Evolutionary conservation across 306 rosid species (phyloP).

Genomic region (Cucumis melo): DNA sequence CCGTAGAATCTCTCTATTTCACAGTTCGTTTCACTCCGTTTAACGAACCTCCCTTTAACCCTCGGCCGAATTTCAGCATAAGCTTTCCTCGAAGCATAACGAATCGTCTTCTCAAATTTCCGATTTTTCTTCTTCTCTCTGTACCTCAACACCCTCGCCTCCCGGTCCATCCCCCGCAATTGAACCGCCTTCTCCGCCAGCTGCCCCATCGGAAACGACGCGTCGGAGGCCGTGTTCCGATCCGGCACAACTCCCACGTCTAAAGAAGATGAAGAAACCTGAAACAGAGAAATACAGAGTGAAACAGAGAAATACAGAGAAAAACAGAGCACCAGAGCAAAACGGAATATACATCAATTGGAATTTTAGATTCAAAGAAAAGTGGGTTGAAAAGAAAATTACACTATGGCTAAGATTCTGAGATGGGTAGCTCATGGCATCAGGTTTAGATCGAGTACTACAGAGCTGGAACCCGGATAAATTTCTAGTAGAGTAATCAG

Average conservation of each 20-base stretch:
- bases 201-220: conserved; percentile 27
- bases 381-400: neutral
- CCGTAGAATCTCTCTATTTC: conserved; percentile 28
- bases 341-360: neutral
- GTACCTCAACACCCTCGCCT: conserved; percentile 70
- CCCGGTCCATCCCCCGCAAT: conserved; percentile 52
- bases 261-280: conserved; percentile 71
- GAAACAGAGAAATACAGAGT: neutral
- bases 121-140: conserved; percentile 81
- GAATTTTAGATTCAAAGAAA: neutral
- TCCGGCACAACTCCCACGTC: conserved; percentile 88
- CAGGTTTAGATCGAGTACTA: conserved; percentile 45
- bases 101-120: conserved; percentile 64
- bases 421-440: conserved; percentile 39
- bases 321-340: neutral
- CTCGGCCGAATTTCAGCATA: conserved; percentile 83
- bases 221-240: conserved; percentile 40
- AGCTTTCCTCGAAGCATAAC: conserved; percentile 73
- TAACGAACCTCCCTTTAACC: conserved; percentile 72
- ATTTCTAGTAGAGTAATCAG: conserved; percentile 20
- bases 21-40: conserved; percentile 41
- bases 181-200: conserved; percentile 37
- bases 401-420: conserved; percentile 79
- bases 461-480: conserved; percentile 64
- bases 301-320: neutral